Base-by-base conservation (phyloP, 345 rosid species). In the Gossypium stocksii region DNA sequence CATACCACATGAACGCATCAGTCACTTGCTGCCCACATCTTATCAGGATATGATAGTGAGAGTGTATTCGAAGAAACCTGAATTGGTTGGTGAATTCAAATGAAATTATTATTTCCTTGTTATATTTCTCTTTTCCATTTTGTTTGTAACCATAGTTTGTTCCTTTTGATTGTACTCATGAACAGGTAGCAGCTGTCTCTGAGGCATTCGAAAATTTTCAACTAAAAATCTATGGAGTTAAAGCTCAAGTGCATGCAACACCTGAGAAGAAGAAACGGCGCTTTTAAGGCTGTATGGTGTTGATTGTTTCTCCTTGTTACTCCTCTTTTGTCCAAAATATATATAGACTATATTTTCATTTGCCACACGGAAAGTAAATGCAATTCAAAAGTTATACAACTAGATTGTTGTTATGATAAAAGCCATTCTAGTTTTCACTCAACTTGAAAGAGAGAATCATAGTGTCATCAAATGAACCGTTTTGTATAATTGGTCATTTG, bases 161-260 rank as follows among this genome's bases (percentile, higher is more conserved):
- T 68, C 7, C 25, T 66, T 52, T 77, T 66, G 72, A 12, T 4
- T 80, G 44, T 20, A 20, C 57, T 25, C 20, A 63, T 69, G 66
- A 54, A 79, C 94, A 94, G 97, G 98, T 89, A 9, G 97, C 77
- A 81, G 92, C 86, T 44, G 85, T 92, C 29, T 85, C 93, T 0
- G 93, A 91, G 59, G 98, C 98, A 70, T 94, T 94, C 74, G 98
- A 94, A 60, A 94, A 92, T 72, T 94, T 94, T 77, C 98, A 94
- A 77, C 70, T 94, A 82, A 94, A 71, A 74, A 91, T 87, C 2
- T 90, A 94, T 65, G 98, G 98, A 76, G 79, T 84, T 71, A 92
- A 89, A 87, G 81, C 93, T n/a, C 98, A 92, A 81, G 93, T 92
- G 17, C 98, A 92, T 74, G 83, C 81, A 41, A 94, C 98, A 14